Base-by-base conservation (phyloP, 495 filamentous ascomycete species). In the Penicillium psychrofluorescens region DNA sequence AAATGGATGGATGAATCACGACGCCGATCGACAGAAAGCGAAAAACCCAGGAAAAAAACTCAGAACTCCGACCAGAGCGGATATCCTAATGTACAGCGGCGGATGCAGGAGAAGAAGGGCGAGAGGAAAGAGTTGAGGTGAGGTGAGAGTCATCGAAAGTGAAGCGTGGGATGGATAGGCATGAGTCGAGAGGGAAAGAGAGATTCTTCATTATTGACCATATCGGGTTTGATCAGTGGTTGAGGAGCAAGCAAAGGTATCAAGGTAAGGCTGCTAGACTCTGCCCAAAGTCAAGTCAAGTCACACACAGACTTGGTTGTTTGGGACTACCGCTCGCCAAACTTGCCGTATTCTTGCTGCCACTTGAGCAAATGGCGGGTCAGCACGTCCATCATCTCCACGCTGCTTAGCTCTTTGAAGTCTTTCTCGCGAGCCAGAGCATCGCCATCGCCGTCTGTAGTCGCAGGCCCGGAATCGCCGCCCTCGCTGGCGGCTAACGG, bases 311-410 rank as follows among this genome's bases (percentile, higher is more conserved):
- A 46, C 44, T 49, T 46, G 44, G 41, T 37, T 41, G 14, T 15
- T 8, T 36, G 14, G 30, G 30, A 38, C 63, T 60, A 76, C 51
- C 70, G 68, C 41, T 78, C 74, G 8, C 73, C 73, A 41, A 68
- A 71, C 53, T 76, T 76, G 40, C 74, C 74, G 54, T 68, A 76
- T 53, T 75, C 67, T 43, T 82, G 79, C 63, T 90, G 85, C 85
- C 85, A 90, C 52, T 86, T 84, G 46, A 90, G 74, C 48, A 90
- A 59, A 56, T 85, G 75, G 42, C 83, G 77, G 29, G 83, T 88
- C 58, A 90, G 65, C 50, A 77, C 76, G 59, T 88, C 85, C 85
- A 88, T 90, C 85, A 88, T 90, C 56, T 87, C 84, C 39, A 86
- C 60, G 56, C 81, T 85, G 44, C 69, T 80, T 38, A 88, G 52